phyloP scores from a whole-genome alignment of 208 protist genomes.

The Lotmaria passim region DNA sequence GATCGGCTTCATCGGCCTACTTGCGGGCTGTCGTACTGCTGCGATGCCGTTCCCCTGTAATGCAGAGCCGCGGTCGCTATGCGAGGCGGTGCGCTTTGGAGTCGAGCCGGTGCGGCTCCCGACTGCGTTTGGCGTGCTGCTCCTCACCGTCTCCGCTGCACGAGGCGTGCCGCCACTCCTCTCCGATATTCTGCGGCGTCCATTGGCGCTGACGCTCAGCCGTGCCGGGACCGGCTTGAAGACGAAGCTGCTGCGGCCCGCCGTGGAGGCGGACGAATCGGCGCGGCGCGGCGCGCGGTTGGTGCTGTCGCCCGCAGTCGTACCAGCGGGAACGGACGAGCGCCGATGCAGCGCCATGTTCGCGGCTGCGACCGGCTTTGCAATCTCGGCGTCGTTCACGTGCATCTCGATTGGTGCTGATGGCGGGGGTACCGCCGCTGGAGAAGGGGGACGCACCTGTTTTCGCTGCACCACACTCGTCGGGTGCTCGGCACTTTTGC shows the following conservation, averaged over 20 bases:
- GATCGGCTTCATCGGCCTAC: slow-evolving; percentile 4
- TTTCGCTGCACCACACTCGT: background rate
- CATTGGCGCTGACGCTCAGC: slow-evolving; percentile 3
- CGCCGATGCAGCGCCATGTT: slow-evolving; percentile 1
- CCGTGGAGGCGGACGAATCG: background rate
- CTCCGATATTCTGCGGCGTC: background rate
- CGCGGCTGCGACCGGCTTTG: background rate
- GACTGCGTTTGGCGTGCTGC: background rate
- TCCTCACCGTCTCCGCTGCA: background rate
- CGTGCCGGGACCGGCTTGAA: slow-evolving; percentile 18
- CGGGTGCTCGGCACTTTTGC: background rate
- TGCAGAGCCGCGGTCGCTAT: background rate
- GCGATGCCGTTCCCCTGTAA: background rate
- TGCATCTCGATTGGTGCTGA: background rate
- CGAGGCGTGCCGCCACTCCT: slow-evolving; percentile 3
- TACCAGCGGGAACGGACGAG: background rate
- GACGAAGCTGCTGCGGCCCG: background rate
- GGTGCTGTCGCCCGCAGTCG: background rate
- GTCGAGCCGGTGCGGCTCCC: background rate
- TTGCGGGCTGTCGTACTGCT: background rate
- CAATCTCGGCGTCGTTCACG: too few relatives aligned
- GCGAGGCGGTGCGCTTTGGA: background rate
- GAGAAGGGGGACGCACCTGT: background rate
- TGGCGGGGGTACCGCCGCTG: background rate
- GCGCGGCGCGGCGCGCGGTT: background rate